phyloP scores from a whole-genome alignment of 139 green algal genomes.

The Zygnema circumcarinatum region DNA sequence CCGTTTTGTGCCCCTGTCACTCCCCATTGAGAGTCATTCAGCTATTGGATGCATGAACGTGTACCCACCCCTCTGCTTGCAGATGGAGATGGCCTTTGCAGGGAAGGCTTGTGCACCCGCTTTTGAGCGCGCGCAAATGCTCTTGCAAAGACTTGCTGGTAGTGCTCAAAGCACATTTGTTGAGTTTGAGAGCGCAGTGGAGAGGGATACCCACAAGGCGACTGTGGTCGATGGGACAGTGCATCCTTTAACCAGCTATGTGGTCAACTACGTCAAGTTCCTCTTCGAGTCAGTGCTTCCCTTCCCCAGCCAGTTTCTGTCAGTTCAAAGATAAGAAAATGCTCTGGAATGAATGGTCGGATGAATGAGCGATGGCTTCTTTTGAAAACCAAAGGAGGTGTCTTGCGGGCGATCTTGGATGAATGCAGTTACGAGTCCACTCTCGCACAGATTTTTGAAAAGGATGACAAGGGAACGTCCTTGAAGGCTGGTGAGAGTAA shows the following conservation, averaged over 20 bases:
- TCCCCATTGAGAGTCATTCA: no score
- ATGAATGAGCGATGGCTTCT: not conserved
- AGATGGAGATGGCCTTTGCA: constrained; percentile 19
- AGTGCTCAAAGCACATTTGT: constrained; percentile 41
- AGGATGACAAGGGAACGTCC: constrained; percentile 21
- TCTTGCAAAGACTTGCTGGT: constrained; percentile 21
- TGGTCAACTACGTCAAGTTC: constrained; percentile 63
- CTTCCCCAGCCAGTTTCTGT: not conserved
- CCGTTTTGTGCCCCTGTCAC: no score
- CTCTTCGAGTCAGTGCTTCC: constrained; percentile 39
- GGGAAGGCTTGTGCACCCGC: constrained; percentile 27
- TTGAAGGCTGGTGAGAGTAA: not conserved
- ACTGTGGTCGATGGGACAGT: constrained; percentile 40
- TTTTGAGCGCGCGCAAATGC: not conserved
- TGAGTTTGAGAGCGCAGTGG: constrained; percentile 62
- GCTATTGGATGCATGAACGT: no score
- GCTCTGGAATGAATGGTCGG: not conserved
- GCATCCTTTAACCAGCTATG: constrained; percentile 56
- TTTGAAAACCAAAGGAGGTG: not conserved
- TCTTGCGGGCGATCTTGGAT: not conserved
- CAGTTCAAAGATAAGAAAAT: not conserved
- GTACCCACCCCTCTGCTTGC: no score
- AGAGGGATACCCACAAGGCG: constrained; percentile 34
- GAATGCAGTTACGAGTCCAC: constrained; percentile 49
- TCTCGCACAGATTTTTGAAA: constrained; percentile 34